Base-by-base conservation (phyloP, 129 eudicot species). In the Pittosporum tobira region DNA sequence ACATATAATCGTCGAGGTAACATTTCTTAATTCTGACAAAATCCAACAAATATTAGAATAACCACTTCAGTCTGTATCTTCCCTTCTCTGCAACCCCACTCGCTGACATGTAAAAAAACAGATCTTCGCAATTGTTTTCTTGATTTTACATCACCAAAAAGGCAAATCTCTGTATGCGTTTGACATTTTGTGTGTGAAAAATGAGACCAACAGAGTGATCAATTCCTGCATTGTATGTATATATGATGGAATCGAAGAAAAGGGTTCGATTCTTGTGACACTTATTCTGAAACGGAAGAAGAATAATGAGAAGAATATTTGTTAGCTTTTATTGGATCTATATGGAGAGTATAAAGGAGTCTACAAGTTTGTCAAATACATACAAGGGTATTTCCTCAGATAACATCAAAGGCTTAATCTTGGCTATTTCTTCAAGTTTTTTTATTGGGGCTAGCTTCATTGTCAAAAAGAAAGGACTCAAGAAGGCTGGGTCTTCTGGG, bases 361-460 rank as follows among this genome's bases (percentile, higher is more conserved):
- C 49, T 45, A 45, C 22, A n/a, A 9, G 22, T 22, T 45, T 45
- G 49, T 45, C 49, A 45, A 3, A 15, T 4, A 2, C 49, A 15
- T 21, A 45, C 18, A 6, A 3, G 71, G 84, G 84, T 14, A 69
- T 78, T 79, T 78, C 84, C 3, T 48, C 80, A 23, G 84, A 79
- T 19, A 79, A 79, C 21, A 66, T 74, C 2, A 79, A 74, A 44
- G 84, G 84, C 6, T 69, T 79, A 68, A 46, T 74, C 11, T 62
- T 79, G 60, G 84, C 80, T 1, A 47, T 74, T 54, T 79, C 77
- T 19, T 78, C 84, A 6, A 78, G 84, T 45, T 51, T 73, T 29
- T 78, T 78, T 51, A 78, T 78, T 57, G 84, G 84, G 5, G 67
- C 84, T 25, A 79, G 84, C 56, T 79, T 79, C 21, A 70, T 79